Conservation (phyloP, 1,284 basidiomycete species). For the Fomitopsis betulina region DNA sequence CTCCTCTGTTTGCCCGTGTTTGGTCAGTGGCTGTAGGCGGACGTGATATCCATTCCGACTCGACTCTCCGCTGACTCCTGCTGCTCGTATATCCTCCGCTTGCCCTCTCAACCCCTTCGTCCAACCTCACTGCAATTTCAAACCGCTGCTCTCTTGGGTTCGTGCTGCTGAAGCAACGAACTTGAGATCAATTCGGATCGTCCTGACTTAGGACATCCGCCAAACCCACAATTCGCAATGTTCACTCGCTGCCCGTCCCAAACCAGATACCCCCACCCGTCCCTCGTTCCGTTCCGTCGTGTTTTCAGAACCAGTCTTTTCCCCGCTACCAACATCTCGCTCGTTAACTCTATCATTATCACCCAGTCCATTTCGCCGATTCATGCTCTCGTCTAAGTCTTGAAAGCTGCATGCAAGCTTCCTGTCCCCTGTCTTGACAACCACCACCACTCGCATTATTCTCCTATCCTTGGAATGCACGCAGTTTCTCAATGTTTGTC, state of each 20-base stretch:
- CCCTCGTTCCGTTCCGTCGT: conserved; percentile 8
- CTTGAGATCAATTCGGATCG: conserved; percentile 23
- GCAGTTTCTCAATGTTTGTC: conserved; percentile 55
- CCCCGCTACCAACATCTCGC: conserved; percentile 2
- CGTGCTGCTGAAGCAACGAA: conserved; percentile 21
- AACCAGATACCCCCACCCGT: conserved; percentile 21
- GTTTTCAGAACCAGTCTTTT: conserved; percentile 1
- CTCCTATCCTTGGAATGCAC: conserved; percentile 38
- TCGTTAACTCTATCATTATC: conserved; percentile 16
- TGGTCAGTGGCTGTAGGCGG: conserved; percentile 17
- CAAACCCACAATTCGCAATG: conserved; percentile 21
- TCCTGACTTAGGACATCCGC: conserved; percentile 30
- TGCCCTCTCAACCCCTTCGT: neutral
- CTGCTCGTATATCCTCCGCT: conserved; percentile 19
- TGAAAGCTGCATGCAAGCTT: conserved; percentile 13
- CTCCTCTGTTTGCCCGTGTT: conserved; percentile 21
- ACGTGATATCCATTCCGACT: conserved; percentile 14
- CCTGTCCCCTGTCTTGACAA: conserved; percentile 7
- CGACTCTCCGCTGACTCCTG: conserved; percentile 19
- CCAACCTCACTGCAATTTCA: neutral
- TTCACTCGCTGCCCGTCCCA: conserved; percentile 11
- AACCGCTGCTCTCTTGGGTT: conserved; percentile 12
- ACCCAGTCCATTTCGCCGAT: conserved; percentile 14
- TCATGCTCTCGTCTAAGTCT: conserved; percentile 24
- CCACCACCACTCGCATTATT: conserved; percentile 21